Evolutionary conservation across 2,329 filamentous ascomycete species (phyloP).

Genomic region (Alternaria gansuensis): DNA sequence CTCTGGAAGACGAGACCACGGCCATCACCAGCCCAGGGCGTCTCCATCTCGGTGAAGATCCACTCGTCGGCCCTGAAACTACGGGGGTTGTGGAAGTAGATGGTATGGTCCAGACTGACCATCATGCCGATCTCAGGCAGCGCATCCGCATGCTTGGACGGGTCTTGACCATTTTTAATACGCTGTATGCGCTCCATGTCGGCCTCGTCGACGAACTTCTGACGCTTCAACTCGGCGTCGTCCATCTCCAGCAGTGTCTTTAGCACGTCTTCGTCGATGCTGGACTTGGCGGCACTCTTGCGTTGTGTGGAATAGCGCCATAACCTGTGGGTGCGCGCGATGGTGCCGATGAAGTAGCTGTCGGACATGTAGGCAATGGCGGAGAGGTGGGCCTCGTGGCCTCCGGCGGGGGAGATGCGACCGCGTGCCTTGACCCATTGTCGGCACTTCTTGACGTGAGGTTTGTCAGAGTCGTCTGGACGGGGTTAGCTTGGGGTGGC

Average conservation of each 20-base stretch:
- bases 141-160: constrained; percentile 56
- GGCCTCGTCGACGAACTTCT: constrained; percentile 59
- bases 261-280: constrained; percentile 55
- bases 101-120: constrained; percentile 78
- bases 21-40: constrained; percentile 80
- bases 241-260: constrained; percentile 58
- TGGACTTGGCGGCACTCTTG: constrained; percentile 48
- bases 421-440: constrained; percentile 80
- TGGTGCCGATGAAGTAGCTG: constrained; percentile 90
- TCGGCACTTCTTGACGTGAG: constrained; percentile 71
- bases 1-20: constrained; percentile 78
- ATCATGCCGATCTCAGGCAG: constrained; percentile 79
- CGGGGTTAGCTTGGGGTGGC: constrained; percentile 27
- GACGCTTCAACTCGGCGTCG: constrained; percentile 53
- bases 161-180: constrained; percentile 53
- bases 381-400: constrained; percentile 80
- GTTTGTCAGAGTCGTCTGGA: constrained; percentile 57
- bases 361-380: constrained; percentile 95
- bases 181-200: constrained; percentile 58
- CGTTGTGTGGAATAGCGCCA: constrained; percentile 72
- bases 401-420: constrained; percentile 74
- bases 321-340: constrained; percentile 80
- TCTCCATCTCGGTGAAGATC: constrained; percentile 83
- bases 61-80: constrained; percentile 68
- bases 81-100: constrained; percentile 64